Conservation (phyloP, 495 filamentous ascomycete genomes). For the Stereocaulon alpinum region DNA sequence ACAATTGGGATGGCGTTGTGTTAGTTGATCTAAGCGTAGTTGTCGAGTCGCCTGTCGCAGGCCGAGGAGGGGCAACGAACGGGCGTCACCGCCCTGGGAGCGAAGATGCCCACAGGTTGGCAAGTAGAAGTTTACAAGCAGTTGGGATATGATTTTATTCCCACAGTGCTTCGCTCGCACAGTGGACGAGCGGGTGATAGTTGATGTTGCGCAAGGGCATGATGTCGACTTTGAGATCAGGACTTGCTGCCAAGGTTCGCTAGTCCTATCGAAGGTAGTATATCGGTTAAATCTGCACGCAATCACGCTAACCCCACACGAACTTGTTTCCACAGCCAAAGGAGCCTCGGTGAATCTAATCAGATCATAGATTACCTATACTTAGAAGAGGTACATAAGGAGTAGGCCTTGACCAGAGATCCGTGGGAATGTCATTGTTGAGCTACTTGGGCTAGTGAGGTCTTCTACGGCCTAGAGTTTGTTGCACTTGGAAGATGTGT, state of each 20-base stretch:
- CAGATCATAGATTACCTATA: background rate
- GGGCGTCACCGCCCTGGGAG: background rate
- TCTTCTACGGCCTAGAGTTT: background rate
- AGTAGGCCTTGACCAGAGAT: background rate
- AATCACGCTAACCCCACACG: constrained; percentile 1
- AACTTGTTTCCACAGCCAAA: background rate
- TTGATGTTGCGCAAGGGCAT: background rate
- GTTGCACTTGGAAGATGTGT: background rate
- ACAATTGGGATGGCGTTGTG: background rate
- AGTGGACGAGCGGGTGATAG: background rate
- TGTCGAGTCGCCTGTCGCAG: constrained; percentile 13
- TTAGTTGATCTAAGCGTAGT: background rate
- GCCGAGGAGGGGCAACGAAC: background rate
- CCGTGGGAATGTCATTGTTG: background rate
- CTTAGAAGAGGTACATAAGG: background rate
- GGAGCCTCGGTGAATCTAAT: constrained; percentile 1
- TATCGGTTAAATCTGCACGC: constrained; percentile 5
- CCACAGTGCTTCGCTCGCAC: background rate
- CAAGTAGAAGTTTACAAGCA: background rate
- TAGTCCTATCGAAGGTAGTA: background rate
- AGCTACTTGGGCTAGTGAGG: background rate
- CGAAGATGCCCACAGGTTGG: background rate
- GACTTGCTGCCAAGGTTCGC: constrained; percentile 1
- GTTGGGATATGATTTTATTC: background rate
- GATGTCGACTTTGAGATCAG: constrained; percentile 1